phyloP scores from a whole-genome alignment of 179 eudicot species.

The Corrigiola litoralis region DNA sequence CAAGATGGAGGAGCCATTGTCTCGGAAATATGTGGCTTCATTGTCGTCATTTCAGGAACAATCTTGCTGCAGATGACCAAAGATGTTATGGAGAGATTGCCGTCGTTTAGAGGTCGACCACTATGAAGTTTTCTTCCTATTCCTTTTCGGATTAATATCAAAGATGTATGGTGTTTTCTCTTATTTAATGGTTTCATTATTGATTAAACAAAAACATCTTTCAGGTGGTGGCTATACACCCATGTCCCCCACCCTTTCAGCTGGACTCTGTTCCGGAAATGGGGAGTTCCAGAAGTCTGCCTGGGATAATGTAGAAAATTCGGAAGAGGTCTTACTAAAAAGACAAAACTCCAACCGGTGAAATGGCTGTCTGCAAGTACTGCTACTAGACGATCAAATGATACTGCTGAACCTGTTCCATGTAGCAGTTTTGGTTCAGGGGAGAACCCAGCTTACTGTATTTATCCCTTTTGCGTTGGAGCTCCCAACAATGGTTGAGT shows the following conservation, averaged over 20 bases:
- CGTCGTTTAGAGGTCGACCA: constrained; percentile 46
- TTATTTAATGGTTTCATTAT: not conserved
- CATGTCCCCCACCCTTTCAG: constrained; percentile 46
- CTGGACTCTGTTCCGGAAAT: constrained; percentile 35
- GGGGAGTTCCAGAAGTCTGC: constrained; percentile 28
- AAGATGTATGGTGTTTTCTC: too few species aligned
- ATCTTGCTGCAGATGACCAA: constrained; percentile 49
- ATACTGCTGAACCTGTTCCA: not conserved
- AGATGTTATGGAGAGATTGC: constrained; percentile 43
- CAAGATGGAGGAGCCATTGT: constrained; percentile 41
- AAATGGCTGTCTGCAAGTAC: not conserved
- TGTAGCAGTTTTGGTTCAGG: not conserved
- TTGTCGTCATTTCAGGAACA: constrained; percentile 54
- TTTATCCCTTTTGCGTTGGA: not conserved
- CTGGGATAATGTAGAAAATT: constrained; percentile 30
- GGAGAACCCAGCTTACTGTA: not conserved
- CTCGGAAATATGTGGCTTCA: constrained; percentile 56
- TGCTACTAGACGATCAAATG: not conserved
- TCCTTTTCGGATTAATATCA: not conserved
- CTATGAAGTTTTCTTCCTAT: not conserved
- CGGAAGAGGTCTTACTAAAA: constrained; percentile 27
- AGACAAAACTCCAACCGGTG: constrained; percentile 20
- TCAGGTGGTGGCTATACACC: constrained; percentile 40
- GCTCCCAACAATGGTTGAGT: constrained; percentile 9
- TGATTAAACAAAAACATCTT: not conserved